Percentiles rank a stretch among this genome's conserved stretches.
phyloP scores from a whole-genome alignment of 164 flowering plant species.

The Saururus chinensis region DNA sequence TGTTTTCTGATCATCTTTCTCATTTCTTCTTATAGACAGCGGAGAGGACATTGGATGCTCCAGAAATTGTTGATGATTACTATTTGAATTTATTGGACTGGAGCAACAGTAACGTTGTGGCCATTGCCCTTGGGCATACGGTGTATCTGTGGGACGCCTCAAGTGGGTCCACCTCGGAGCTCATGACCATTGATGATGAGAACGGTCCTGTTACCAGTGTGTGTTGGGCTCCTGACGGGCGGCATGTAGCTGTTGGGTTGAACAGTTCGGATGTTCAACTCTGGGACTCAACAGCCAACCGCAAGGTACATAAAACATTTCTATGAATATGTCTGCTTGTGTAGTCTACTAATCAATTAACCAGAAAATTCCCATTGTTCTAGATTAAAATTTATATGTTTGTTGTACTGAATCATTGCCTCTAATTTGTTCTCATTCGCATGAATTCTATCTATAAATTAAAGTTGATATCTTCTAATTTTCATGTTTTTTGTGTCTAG shows the following conservation, averaged over 20 bases:
- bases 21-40: conserved; percentile 28
- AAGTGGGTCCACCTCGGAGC: conserved; percentile 36
- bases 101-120: conserved; percentile 48
- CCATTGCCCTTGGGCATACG: conserved; percentile 49
- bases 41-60: conserved; percentile 59
- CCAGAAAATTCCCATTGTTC: too few relatives aligned
- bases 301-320: conserved; percentile 15
- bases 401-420: too few relatives aligned
- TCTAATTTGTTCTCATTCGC: too few relatives aligned
- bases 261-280: conserved; percentile 49
- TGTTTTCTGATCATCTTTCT: not conserved
- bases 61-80: conserved; percentile 53
- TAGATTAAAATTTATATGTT: too few relatives aligned
- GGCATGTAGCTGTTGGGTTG: conserved; percentile 44
- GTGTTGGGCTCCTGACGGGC: conserved; percentile 61
- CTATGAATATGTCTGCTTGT: not conserved
- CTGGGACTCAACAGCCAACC: conserved; percentile 42
- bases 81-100: conserved; percentile 54
- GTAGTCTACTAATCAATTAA: not conserved
- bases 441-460: not conserved
- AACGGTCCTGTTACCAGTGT: conserved; percentile 52
- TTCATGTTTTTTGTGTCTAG: not conserved
- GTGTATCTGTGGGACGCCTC: conserved; percentile 54
- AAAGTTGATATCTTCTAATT: not conserved
- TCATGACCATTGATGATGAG: conserved; percentile 38